Evolutionary conservation across 148 eudicot species (phyloP), one percentile per base, ranked within the genome.

Genomic region (Drosera capensis): DNA sequence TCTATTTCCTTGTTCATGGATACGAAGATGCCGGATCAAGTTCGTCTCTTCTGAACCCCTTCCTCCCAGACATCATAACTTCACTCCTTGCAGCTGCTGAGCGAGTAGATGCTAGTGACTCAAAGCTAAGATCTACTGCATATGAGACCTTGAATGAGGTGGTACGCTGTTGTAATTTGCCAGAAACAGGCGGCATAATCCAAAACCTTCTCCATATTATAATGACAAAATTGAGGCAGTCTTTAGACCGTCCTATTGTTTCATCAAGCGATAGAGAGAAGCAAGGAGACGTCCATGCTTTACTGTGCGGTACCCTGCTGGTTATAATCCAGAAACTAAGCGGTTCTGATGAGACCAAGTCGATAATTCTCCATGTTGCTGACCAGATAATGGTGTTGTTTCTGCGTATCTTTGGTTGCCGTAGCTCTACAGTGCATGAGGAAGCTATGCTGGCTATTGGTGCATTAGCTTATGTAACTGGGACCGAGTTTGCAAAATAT

Each of bases 371-470:
- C 18, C 61, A 67, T 28, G 54, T 43, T 38, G 60, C 79, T 1
- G 77, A 73, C 43, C 60, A 64, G 54, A 67, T 70, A 25, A 77
- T 77, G 84, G 24, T 63, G 18, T 45, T 77, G 50, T 70, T 77
- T 53, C 79, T 77, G 25, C 70, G 55, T 47, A 68, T 73, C 22
- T 77, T 77, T 45, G 62, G 64, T 60, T 57, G 68, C 45, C 73
- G 71, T 20, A 70, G 73, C 48, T 64, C 80, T n/a, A 73, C 90
- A 30, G 90, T 80, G 44, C 83, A 77, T 45, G 83, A 80, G 55
- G 90, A 80, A 59, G 83, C 90, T 15, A 77, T 80, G 90, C 79
- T 80, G 46, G 80, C 83, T 7, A 73, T 77, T 30, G 90, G 83
- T 46, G 79, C 83, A 8, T 53, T 80, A 45, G 90, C 90, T 20